These are phyloP conservation scores for Bocquillonia castaneifolia DNA, from an alignment of 441 rosid species.

Conservation along the genomic window DNA sequence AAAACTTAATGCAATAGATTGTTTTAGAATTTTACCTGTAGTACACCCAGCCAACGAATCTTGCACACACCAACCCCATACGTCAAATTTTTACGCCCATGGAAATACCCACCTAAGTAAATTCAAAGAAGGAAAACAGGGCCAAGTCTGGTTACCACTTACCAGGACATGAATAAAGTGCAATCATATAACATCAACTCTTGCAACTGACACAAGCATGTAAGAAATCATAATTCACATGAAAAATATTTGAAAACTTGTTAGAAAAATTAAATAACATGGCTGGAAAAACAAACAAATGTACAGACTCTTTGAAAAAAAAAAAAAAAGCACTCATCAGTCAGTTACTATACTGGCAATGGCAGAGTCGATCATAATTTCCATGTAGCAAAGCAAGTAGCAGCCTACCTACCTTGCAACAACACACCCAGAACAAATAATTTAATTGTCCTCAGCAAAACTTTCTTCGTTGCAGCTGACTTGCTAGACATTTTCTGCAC, in stretches of 20 bases:
- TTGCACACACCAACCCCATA: conserved; percentile 53
- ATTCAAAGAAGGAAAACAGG: conserved; percentile 7
- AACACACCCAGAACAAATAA: conserved; percentile 47
- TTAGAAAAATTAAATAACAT: no score
- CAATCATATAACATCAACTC: neutral
- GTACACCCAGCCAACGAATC: conserved; percentile 56
- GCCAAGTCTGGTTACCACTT: neutral
- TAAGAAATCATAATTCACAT: no score
- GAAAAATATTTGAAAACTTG: no score
- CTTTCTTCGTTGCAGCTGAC: conserved; percentile 46
- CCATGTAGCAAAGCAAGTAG: neutral
- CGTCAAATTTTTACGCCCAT: conserved; percentile 43
- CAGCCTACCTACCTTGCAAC: conserved; percentile 60
- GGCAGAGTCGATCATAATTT: neutral
- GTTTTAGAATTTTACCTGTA: conserved; percentile 36
- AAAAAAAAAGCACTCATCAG: neutral
- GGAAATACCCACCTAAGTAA: conserved; percentile 50
- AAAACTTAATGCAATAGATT: neutral
- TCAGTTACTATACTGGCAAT: neutral
- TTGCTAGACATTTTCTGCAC: conserved; percentile 47
- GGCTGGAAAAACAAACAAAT: no score
- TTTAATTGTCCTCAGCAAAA: conserved; percentile 36
- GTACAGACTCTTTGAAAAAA: no score
- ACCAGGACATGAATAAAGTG: neutral
- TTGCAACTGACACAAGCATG: no score